phyloP scores from a whole-genome alignment of 2,329 filamentous ascomycete genomes.

The Magnaporthiopsis incrustans region DNA sequence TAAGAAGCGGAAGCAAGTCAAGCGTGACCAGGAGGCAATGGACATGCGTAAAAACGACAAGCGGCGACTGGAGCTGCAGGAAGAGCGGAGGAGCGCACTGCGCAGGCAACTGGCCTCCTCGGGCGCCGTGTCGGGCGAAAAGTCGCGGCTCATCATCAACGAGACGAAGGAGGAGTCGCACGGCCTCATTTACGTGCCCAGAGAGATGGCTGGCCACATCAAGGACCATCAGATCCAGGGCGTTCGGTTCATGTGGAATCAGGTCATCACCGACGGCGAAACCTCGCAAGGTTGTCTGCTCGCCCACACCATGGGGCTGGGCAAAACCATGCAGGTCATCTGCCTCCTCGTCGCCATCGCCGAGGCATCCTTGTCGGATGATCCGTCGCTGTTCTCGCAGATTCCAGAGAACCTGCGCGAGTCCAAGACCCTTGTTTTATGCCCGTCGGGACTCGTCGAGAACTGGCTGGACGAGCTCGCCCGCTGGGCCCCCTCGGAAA shows the following conservation, averaged over 20 bases:
- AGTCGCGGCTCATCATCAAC: constrained; percentile 55
- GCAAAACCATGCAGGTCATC: constrained; percentile 89
- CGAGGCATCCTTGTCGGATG: constrained; percentile 52
- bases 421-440: constrained; percentile 63
- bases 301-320: constrained; percentile 85
- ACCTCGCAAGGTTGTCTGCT: constrained; percentile 68
- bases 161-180: constrained; percentile 53
- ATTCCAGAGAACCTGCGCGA: constrained; percentile 57
- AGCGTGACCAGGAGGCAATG: constrained; percentile 41
- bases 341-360: constrained; percentile 70
- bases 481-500: constrained; percentile 52
- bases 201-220: constrained; percentile 54
- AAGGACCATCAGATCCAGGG: constrained; percentile 77
- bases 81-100: constrained; percentile 40
- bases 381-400: constrained; percentile 51
- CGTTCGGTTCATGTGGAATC: constrained; percentile 83
- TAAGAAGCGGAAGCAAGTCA: constrained; percentile 36
- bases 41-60: constrained; percentile 48
- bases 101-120: constrained; percentile 36
- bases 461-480: constrained; percentile 79
- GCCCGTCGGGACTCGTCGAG: constrained; percentile 64
- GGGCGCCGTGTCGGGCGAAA: constrained; percentile 34
- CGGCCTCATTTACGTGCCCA: constrained; percentile 55
- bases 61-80: constrained; percentile 44
- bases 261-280: constrained; percentile 55